Base-by-base conservation (phyloP, 2,329 filamentous ascomycete species). In the Hypoxylon sp. region DNA sequence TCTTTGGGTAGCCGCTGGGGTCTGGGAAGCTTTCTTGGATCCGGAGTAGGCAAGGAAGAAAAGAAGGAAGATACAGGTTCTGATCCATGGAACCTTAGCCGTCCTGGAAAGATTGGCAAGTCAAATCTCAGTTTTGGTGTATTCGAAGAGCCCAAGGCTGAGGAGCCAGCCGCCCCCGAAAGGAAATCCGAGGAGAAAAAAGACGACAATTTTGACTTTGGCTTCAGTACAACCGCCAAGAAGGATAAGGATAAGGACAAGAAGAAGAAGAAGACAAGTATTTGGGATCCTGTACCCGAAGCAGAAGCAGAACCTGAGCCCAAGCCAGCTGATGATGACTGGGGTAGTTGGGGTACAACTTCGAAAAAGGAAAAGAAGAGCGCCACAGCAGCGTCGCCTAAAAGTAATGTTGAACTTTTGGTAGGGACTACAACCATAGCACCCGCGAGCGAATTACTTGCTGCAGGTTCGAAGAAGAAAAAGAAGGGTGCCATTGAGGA, bases 1-100 rank as follows among this genome's bases (percentile, higher is more conserved):
- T n/a, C n/a, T n/a, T 59, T 70, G 3, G 78, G 88, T 60, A 78
- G 83, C 37, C 72, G 75, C 27, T 88, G 84, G 83, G n/a, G n/a
- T n/a, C n/a, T n/a, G n/a, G 82, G 82, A 23, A 77, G 78, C 51
- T 80, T 75, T 58, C 87, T 83, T 23, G 60, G 63, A 26, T 59
- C 67, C 38, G 68, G 64, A 30, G 63, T 65, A 25, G 43, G 60
- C 61, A 75, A 63, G 65, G 75, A 75, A 48, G 56, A 67, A 36
- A 73, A 75, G 54, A 73, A 72, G 19, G 69, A 72, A 31, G 70
- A 75, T 8, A 63, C 69, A 11, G 75, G 75, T 12, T 67, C 67
- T 17, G 82, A 78, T 54, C 73, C 80, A 9, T 83, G 81, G 82
- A 71, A 71, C 59, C 60, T 73, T 52, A 71, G 76, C 45, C 67